Base-by-base conservation (phyloP, 305 asterid genomes). In the Plantago coronopus region DNA sequence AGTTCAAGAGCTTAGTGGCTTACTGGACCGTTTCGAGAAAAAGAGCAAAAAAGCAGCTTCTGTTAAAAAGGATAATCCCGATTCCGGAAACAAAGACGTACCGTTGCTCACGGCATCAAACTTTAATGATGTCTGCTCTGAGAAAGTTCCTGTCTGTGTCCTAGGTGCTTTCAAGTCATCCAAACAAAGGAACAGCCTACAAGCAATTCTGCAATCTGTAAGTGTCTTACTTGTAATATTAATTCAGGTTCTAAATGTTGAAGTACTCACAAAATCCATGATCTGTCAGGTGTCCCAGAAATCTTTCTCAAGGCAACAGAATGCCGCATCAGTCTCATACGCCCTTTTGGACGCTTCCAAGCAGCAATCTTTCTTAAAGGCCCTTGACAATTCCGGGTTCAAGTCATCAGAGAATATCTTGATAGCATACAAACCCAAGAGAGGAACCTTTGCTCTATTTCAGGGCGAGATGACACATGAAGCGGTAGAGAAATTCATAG, bases 351-450 rank as follows among this genome's bases (percentile, higher is more conserved):
- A 89, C 64, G 96, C 83, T 62, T 70, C 81, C 18, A 87, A 81
- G 76, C 96, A 89, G 57, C 85, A 82, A 53, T 69, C 83, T 4
- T 84, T 93, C 56, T 54, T 93, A 61, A 83, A 64, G 0, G 79
- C 95, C 18, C 77, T 93, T 18, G 80, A 81, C 67, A 83, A 76
- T 69, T 79, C 88, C 1, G 84, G 89, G 17, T 81, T 81, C 69
- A 93, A 79, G 69, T 80, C 91, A 54, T 69, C 81, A 5, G 85
- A 83, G 40, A 73, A 54, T 51, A 63, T 93, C 66, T 71, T 93
- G 70, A 47, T 91, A 63, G 97, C 98, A 42, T 86, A 84, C 81
- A 93, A 93, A 66, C 94, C 91, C 0, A 82, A 88, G 69, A 83
- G 84, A 70, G 89, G 85, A 44, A 89, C 87, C 40, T 93, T 77